These are phyloP conservation scores for Incumbomyces lentus DNA, from an alignment of 2,329 filamentous ascomycete genomes.

Conservation along the genomic window DNA sequence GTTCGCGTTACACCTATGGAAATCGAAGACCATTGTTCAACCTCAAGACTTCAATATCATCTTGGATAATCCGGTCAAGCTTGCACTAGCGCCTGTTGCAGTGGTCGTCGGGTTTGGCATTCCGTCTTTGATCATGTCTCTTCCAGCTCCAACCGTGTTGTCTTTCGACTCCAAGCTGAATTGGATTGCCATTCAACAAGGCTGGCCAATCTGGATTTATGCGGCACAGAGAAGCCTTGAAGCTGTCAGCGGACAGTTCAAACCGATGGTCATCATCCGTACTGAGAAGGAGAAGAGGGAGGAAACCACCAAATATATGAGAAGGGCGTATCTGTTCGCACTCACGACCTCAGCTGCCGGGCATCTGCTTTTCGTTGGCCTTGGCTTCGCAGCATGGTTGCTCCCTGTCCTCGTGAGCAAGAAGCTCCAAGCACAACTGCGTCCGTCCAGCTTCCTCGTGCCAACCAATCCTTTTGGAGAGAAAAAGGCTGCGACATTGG, in stretches of 20 bases:
- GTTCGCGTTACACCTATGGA: slow-evolving; percentile 33
- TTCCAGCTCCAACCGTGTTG: slow-evolving; percentile 32
- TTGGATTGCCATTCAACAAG: slow-evolving; percentile 41
- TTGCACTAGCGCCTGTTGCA: slow-evolving; percentile 31
- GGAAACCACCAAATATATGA: slow-evolving; percentile 25
- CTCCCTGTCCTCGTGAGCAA: slow-evolving; percentile 28
- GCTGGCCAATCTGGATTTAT: slow-evolving; percentile 39
- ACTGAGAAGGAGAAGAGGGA: slow-evolving; percentile 17
- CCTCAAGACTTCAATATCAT: slow-evolving; percentile 27
- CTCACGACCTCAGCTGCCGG: slow-evolving; percentile 30
- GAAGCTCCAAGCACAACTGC: slow-evolving; percentile 26
- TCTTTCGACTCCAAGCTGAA: slow-evolving; percentile 36
- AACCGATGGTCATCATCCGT: slow-evolving; percentile 18
- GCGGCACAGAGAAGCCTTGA: slow-evolving; percentile 28
- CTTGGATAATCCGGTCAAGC: slow-evolving; percentile 21
- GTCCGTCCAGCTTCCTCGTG: slow-evolving; percentile 31
- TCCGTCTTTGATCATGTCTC: slow-evolving; percentile 34
- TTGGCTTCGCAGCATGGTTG: slow-evolving; percentile 31
- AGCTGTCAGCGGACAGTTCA: slow-evolving; percentile 20
- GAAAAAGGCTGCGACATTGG: slow-evolving; percentile 25
- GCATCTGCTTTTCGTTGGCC: slow-evolving; percentile 32
- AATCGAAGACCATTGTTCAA: slow-evolving; percentile 30
- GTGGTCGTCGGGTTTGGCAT: slow-evolving; percentile 35
- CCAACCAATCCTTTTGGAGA: slow-evolving; percentile 26
- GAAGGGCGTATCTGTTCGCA: slow-evolving; percentile 33